Evolutionary conservation across 352 stramenopile species (phyloP).

Genomic region (Globisporangium mamillatum): DNA sequence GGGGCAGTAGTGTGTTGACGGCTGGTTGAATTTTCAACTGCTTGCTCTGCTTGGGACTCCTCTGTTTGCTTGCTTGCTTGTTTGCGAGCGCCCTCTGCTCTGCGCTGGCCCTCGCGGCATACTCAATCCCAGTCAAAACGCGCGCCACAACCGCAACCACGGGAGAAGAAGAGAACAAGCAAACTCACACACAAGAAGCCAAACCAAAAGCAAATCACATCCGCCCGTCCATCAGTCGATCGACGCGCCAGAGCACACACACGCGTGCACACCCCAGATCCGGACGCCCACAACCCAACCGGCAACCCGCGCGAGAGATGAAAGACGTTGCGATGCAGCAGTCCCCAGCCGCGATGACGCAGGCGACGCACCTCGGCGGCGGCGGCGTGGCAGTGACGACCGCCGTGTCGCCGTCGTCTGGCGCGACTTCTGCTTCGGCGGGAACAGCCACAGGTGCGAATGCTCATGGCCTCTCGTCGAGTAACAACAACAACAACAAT

Average conservation of each 20-base stretch:
- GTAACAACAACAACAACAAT: background rate
- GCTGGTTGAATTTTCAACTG: conserved; percentile 20
- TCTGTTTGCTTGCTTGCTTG: background rate
- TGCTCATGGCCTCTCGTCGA: background rate
- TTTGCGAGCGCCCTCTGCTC: background rate
- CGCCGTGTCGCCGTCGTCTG: conserved; percentile 5
- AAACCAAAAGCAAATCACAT: background rate
- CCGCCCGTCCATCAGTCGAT: background rate
- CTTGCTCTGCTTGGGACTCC: conserved; percentile 13
- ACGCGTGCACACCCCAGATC: background rate
- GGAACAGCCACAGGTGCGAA: background rate
- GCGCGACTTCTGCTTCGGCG: background rate
- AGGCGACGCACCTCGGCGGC: conserved; percentile 10
- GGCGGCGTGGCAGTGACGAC: conserved; percentile 7
- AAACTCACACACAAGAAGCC: background rate
- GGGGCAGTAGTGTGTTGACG: conserved; percentile 8
- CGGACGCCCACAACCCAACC: conserved; percentile 1
- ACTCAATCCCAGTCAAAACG: conserved; percentile 13
- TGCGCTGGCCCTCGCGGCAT: background rate
- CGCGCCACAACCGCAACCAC: background rate
- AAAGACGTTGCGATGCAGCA: conserved; percentile 18
- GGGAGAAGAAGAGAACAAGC: background rate
- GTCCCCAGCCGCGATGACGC: conserved; percentile 10
- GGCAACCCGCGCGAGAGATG: conserved; percentile 11
- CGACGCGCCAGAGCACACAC: background rate